Base-by-base conservation (phyloP, 164 flowering plant genomes). In the Warburgia ugandensis region DNA sequence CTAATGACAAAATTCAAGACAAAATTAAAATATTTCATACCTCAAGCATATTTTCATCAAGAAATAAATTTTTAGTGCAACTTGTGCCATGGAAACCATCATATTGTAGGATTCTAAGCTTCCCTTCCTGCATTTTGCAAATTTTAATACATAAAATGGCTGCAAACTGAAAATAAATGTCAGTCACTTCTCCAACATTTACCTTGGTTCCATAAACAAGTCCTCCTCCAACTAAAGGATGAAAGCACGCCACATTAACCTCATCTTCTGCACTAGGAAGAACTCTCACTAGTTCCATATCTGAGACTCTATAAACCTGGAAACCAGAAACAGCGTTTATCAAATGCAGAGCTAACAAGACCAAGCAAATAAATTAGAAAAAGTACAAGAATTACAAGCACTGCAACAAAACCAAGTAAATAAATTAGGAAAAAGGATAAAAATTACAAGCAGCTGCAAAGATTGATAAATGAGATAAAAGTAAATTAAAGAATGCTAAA, bases 191-290 rank as follows among this genome's bases (percentile, higher is more conserved):
- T 23, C 21, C 42, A 7, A 28, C 43, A 5, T 38, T 37, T 54
- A 85, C 99, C 92, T 94, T 94, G 7, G 99, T 94, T 62, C 99
- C 99, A 68, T 94, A 94, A 17, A 94, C 97, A 63, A 94, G 83
- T 7, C 99, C 99, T 44, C 86, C 84, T 56, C 99, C 99, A 60
- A 64, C 79, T 28, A 75, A 75, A 63, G 99, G 99, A 75, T 92
- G 99, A 72, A 92, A 92, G 70, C 95, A 92, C 39, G 99, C 99
- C 11, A 92, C 99, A 77, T 92, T 92, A 29, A 92, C 99, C 65
- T 92, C 99, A 72, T 92, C 99, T 61, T 88, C 99, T n/a, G 97
- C 84, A 71, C 92, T 89, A 17, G 99, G 94, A 66, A 94, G 89
- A 29, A 82, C 96, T 67, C 78, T 77, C 58, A 94, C 92, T 73